Evolutionary conservation across 257 asterid species (phyloP), one percentile per base, ranked within the genome.

Genomic region (Gentiana macrophylla): DNA sequence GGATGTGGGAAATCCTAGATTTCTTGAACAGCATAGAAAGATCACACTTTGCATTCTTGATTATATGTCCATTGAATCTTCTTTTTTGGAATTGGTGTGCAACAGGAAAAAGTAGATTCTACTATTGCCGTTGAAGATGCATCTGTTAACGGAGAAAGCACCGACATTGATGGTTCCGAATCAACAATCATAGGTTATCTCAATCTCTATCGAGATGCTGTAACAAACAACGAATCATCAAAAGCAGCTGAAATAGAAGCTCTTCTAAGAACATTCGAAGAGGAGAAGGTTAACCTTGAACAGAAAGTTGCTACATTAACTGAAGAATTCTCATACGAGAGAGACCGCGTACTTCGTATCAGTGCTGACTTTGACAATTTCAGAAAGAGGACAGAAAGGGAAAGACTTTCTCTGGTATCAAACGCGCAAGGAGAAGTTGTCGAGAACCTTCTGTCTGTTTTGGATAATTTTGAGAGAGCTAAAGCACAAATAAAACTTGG

Each of bases 401-500:
- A 88, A 56, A 72, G 86, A 12, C 71, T 71, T 59, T 80, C 94
- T 8, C 62, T 82, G 79, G 83, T 79, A 45, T 60, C 84, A 8
- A 83, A 88, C 62, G 97, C 94, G 32, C 83, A 77, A 74, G 95
- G 94, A 65, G 95, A 82, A 73, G 80, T 84, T 43, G 70, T 85
- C 62, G 96, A 88, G 70, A 79, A 65, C 61, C 73, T 85, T 66
- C 74, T 88, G 54, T 74, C 88, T 47, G 91, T 88, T 67, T 33
- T 88, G 79, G 95, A 88, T 83, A 86, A 84, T 67, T 88, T 88
- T 56, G 96, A 84, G 79, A 75, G 95, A 73, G 94, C 90, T 48
- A 80, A 79, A 77, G 70, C 79, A 62, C 84, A 82, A 72, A 73
- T 88, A 66, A 88, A 82, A 79, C 70, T 80, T 48, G 84, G 79